A percentile compares a stretch with the other conserved stretches of the same genome.
Conservation (phyloP, 371 early-diverging fungal genomes). For the Rhizopus delemar region DNA sequence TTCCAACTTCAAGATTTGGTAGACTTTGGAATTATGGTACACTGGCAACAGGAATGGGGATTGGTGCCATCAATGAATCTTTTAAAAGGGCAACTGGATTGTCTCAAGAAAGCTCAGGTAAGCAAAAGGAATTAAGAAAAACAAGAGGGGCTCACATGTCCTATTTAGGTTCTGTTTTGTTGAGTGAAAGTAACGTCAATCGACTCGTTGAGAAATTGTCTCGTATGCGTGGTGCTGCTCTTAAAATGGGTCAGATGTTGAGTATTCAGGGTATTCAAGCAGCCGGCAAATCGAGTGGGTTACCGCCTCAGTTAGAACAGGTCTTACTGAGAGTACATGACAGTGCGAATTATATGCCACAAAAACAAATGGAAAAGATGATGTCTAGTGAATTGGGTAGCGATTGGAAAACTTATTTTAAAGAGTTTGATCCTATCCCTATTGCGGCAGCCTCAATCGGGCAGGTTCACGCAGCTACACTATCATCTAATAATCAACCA, state of each 20-base stretch:
- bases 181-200: conserved; percentile 85
- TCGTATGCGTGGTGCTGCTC: conserved; percentile 94
- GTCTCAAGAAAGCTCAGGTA: conserved; percentile 43
- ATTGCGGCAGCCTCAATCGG: conserved; percentile 97
- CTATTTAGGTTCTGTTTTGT: conserved; percentile 47
- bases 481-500: conserved; percentile 45
- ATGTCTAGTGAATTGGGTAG: conserved; percentile 74
- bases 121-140: background rate
- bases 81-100: conserved; percentile 64
- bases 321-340: conserved; percentile 88
- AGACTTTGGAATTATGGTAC: conserved; percentile 72
- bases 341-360: conserved; percentile 95
- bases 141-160: background rate
- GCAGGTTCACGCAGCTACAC: conserved; percentile 86
- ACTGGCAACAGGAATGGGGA: conserved; percentile 73
- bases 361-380: conserved; percentile 78
- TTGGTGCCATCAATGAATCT: conserved; percentile 76
- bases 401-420: conserved; percentile 76
- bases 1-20: conserved; percentile 66
- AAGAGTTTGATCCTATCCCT: conserved; percentile 72
- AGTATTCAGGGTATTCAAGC: conserved; percentile 84
- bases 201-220: conserved; percentile 85
- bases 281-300: conserved; percentile 40
- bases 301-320: conserved; percentile 81
- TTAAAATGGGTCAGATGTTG: conserved; percentile 97